Percentiles rank a stretch among this genome's conserved stretches.
These are phyloP conservation scores for Periglandula ipomoeae DNA, from an alignment of 2,329 filamentous ascomycete genomes.

Conservation along the genomic window DNA sequence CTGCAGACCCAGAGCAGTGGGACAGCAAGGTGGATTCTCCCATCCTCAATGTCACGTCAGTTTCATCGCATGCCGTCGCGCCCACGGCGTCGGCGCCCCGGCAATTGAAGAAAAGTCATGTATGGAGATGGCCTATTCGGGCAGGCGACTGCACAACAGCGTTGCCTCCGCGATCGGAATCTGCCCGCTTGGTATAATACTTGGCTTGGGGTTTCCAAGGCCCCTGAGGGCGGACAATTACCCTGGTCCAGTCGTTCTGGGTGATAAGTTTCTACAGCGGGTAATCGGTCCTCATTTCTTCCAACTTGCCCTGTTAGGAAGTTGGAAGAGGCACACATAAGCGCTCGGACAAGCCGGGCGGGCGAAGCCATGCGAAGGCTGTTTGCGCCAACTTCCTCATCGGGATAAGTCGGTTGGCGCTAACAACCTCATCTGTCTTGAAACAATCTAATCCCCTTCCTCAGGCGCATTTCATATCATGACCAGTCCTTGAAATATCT, in stretches of 20 bases:
- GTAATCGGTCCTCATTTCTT: not conserved
- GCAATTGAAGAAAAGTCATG: not conserved
- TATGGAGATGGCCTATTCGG: not conserved
- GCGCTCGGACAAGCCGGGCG: not conserved
- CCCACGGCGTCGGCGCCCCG: not conserved
- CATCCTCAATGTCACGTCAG: no score
- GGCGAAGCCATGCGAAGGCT: no score
- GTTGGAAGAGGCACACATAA: not conserved
- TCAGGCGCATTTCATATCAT: no score
- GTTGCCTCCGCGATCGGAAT: not conserved
- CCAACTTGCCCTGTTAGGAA: not conserved
- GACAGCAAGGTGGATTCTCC: not conserved
- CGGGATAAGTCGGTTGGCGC: not conserved
- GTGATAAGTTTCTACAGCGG: no score
- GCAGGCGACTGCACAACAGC: not conserved
- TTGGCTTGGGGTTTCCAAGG: not conserved
- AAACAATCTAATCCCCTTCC: not conserved
- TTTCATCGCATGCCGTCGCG: not conserved
- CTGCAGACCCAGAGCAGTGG: not conserved
- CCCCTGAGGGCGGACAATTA: no score
- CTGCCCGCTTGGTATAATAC: not conserved
- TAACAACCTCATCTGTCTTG: not conserved
- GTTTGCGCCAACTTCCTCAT: not conserved
- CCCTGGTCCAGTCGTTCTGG: no score
- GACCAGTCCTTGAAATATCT: no score